Conservation (phyloP, 768 basidiomycete species). For the Hysterangium stoloniferum region DNA sequence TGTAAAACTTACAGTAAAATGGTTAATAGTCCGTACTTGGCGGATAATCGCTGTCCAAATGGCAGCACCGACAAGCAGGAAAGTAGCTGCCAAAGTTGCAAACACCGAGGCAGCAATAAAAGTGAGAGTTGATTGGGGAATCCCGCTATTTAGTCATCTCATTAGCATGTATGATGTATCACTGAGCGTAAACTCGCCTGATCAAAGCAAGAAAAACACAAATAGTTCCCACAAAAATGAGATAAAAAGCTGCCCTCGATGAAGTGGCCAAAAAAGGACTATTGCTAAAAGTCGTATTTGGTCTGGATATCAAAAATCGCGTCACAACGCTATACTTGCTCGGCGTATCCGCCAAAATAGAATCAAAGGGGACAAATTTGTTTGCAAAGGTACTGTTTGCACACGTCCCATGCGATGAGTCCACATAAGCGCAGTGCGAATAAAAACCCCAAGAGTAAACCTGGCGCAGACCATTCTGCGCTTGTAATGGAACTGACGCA, state of each 20-base stretch:
- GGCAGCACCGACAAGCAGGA: constrained; percentile 60
- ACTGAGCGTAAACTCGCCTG: constrained; percentile 39
- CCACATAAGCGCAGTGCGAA: constrained; percentile 67
- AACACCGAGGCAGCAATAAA: constrained; percentile 63
- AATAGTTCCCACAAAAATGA: constrained; percentile 65
- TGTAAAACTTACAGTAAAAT: constrained; percentile 31
- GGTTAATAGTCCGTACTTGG: constrained; percentile 53
- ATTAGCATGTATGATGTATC: constrained; percentile 5
- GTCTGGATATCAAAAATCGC: constrained; percentile 37
- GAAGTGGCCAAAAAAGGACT: constrained; percentile 54
- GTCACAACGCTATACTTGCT: constrained; percentile 53
- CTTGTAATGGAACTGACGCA: constrained; percentile 50
- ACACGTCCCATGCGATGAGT: constrained; percentile 52
- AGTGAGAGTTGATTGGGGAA: constrained; percentile 53
- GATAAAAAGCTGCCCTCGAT: constrained; percentile 67
- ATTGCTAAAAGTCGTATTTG: constrained; percentile 45
- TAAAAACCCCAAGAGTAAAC: constrained; percentile 77
- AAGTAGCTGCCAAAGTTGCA: constrained; percentile 49
- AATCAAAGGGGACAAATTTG: constrained; percentile 57
- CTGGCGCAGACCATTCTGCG: constrained; percentile 53
- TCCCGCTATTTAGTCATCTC: constrained; percentile 39
- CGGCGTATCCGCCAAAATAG: constrained; percentile 60
- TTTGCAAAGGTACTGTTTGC: constrained; percentile 51
- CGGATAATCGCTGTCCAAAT: constrained; percentile 76
- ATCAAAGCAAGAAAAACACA: constrained; percentile 56